phyloP scores from a whole-genome alignment of 208 protist species.

The Naegleria lovaniensis region DNA sequence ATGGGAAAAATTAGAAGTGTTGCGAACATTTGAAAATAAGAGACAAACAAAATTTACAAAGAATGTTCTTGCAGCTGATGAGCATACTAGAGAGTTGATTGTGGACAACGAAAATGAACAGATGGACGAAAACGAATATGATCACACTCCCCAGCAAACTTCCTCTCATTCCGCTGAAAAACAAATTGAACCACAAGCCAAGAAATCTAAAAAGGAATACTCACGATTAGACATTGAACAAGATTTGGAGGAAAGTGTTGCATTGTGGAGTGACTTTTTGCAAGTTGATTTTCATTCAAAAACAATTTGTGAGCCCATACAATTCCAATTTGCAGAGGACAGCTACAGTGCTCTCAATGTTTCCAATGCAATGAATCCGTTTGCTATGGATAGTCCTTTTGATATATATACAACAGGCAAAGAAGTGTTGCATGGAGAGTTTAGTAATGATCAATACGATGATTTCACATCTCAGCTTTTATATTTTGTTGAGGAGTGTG shows the following conservation, averaged over 20 bases:
- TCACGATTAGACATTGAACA: not conserved
- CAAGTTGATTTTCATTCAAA: not conserved
- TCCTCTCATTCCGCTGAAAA: no score
- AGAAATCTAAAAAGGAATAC: not conserved
- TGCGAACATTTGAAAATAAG: not conserved
- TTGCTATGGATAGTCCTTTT: not conserved
- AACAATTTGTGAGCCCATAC: not conserved
- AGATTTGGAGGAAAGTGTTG: constrained; percentile 14
- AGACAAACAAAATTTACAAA: constrained; percentile 21
- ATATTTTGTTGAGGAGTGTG: constrained; percentile 20
- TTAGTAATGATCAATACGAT: not conserved
- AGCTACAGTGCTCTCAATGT: not conserved
- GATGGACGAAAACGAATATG: not conserved
- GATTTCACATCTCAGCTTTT: not conserved
- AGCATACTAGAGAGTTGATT: not conserved
- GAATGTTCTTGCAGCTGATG: not conserved
- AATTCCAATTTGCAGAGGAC: not conserved
- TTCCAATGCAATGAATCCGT: not conserved
- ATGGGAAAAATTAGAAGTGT: not conserved
- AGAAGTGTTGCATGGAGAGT: not conserved
- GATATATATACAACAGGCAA: not conserved
- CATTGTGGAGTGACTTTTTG: not conserved
- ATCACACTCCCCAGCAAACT: not conserved
- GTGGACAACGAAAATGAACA: not conserved
- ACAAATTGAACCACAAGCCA: not conserved